Conservation (phyloP, 148 eudicot genomes). For the Camellia sinensis region DNA sequence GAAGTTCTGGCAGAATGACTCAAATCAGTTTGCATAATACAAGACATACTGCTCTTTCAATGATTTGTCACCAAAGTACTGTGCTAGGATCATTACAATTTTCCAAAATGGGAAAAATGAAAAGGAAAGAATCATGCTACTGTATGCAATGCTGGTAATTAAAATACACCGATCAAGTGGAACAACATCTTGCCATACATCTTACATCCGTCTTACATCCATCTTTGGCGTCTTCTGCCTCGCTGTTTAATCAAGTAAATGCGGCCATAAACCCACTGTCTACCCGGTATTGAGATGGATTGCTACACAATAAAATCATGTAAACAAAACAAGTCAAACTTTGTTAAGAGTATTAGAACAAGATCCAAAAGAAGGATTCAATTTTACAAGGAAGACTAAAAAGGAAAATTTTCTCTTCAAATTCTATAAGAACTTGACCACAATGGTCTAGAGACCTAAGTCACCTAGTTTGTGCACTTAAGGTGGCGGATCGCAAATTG, state of each 20-base stretch:
- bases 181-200: not conserved
- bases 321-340: not conserved
- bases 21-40: not conserved
- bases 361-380: not conserved
- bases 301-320: slow-evolving; percentile 38
- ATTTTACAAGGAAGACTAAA: not conserved
- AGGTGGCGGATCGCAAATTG: no score
- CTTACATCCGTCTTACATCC: slow-evolving; percentile 23
- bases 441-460: no score
- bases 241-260: slow-evolving; percentile 64
- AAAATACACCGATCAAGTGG: not conserved
- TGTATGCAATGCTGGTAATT: not conserved
- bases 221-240: slow-evolving; percentile 42
- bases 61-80: not conserved
- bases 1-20: not conserved
- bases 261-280: slow-evolving; percentile 86
- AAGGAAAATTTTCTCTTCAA: no score
- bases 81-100: not conserved
- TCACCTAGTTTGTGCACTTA: no score
- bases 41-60: not conserved
- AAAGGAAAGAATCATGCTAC: not conserved
- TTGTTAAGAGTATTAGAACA: not conserved
- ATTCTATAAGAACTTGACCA: no score
- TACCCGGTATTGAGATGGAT: slow-evolving; percentile 51
- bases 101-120: not conserved